Evolutionary conservation across 129 eudicot genomes (phyloP), one percentile per base, ranked within the genome.

Genomic region (Ambrosia trifida): DNA sequence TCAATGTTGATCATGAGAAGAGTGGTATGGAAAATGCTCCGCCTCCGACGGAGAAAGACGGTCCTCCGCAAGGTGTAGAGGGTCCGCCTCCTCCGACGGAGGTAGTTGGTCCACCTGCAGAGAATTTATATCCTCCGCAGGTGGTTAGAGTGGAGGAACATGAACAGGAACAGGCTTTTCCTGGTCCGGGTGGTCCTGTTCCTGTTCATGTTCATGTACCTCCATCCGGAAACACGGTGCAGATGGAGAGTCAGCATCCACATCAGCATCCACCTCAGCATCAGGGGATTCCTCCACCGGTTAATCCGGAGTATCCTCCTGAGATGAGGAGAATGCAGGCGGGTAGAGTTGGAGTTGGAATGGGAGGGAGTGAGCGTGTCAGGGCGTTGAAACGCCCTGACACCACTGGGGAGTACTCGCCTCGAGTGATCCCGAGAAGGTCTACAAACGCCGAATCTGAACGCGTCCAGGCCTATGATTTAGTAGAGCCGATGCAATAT

Each of bases 401-500:
- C 33, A 82, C 73, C 33, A 82, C 73, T 31, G 92, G 86, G 31
- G 95, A 90, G 11, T 94, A 79, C 78, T 81, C 97, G 18, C 99
- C 99, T 3, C 72, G 78, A 53, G 77, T 84, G 0, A 87, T 94
- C 12, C 50, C 85, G 54, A 83, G 86, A 36, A 77, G 88, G 45
- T 61, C 76, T 8, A 20, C 75, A 31, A 72, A 67, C 4, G 83
- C 80, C 3, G 82, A 84, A 38, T 63, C 84, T 2, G 98, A 85
- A 72, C 83, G 86, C 44, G 77, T 87, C 35, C 81, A 86, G 66
- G 82, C 93, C 7, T 84, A 82, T 28, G 99, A 90, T 78, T 72
- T 94, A 11, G 99, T 94, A 0, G 99, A 94, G 62, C 99, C 99
- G 3, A 94, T 94, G 99, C 91, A 82, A 66, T 94, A 85, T 62